Evolutionary conservation across 139 green algal genomes (phyloP), one percentile per base, ranked within the genome.

Genomic region (Trebouxia sp.): DNA sequence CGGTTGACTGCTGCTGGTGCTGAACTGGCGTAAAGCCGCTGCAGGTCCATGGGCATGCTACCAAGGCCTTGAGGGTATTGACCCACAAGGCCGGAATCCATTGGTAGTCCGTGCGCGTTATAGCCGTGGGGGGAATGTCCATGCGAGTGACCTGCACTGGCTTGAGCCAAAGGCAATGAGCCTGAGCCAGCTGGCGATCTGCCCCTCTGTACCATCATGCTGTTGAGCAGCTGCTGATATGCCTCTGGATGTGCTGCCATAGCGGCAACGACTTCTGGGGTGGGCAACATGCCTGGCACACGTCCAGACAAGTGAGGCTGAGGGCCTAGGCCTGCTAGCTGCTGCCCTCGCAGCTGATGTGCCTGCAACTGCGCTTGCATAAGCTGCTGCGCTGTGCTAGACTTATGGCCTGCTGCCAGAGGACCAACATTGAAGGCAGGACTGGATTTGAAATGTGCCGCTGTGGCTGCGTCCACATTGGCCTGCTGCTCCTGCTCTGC

Each of bases 401-500:
- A n/a, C n/a, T n/a, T n/a, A n/a, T n/a, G n/a, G n/a, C n/a, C 32
- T 28, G 32, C n/a, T 30, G 14, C 62, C 35, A 72, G 35, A 4
- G 14, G 32, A 45, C 32, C 32, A 45, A 72, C 3, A 8, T 72
- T 41, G 32, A 43, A 12, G 12, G 14, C 32, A 28, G 62, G 11
- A n/a, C n/a, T n/a, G n/a, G n/a, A n/a, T 17, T 58, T 58, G 50
- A 22, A 22, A 22, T 58, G 5, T 26, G 24, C 69, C 39, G 26
- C 5, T 17, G 39, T 38, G 3, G 41, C 41, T 37, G 69, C 69
- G 11, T 56, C 41, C 11, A 24, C 69, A 32, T n/a, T 53, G 22
- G 26, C 41, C 41, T 77, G 69, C 69, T 77, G 69, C 69, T 77
- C 69, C n/a, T 77, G 69, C 41, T 83, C 78, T 26, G 39, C 65